These are phyloP conservation scores for Evansstolkia leycettana DNA, from an alignment of 495 filamentous ascomycete species.

Conservation along the genomic window DNA sequence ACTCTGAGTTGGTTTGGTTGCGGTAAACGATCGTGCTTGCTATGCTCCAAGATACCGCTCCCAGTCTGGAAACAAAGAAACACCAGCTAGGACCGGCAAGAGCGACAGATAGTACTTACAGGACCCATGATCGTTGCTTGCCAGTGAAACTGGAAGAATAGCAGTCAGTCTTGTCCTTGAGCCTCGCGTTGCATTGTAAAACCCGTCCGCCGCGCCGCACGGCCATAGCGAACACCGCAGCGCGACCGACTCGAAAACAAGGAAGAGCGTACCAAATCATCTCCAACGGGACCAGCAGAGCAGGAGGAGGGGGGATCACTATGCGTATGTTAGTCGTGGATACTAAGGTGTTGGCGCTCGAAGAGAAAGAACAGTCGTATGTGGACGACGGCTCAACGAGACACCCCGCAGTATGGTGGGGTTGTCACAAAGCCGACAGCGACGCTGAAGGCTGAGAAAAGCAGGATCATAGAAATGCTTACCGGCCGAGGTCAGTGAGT, in stretches of 20 bases:
- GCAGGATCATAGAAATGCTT: slow-evolving; percentile 22
- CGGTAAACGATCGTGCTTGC: slow-evolving; percentile 5
- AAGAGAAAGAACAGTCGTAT: too few relatives aligned
- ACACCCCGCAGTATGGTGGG: slow-evolving; percentile 16
- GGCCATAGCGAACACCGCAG: slow-evolving; percentile 3
- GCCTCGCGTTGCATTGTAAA: neutral
- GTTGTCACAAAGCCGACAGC: slow-evolving; percentile 5
- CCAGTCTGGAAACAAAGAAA: slow-evolving; percentile 1
- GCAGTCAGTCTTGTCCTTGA: slow-evolving; percentile 11
- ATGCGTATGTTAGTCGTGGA: slow-evolving; percentile 5
- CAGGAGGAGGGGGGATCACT: slow-evolving; percentile 98
- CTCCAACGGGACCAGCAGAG: slow-evolving; percentile 90
- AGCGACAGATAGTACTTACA: slow-evolving; percentile 46
- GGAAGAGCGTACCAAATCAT: slow-evolving; percentile 76
- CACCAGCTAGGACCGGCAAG: neutral
- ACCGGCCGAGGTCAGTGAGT: slow-evolving; percentile 98
- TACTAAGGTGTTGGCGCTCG: neutral
- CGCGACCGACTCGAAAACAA: slow-evolving; percentile 4
- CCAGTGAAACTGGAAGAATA: slow-evolving; percentile 80
- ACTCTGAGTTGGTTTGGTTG: too few relatives aligned
- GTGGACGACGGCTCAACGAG: neutral
- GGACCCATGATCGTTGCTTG: slow-evolving; percentile 99
- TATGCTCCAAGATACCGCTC: slow-evolving; percentile 18
- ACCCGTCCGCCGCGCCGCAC: slow-evolving; percentile 11
- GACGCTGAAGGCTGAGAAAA: neutral